Evolutionary conservation across 2,329 filamentous ascomycete genomes (phyloP).

Genomic region (Talaromyces atroroseus): DNA sequence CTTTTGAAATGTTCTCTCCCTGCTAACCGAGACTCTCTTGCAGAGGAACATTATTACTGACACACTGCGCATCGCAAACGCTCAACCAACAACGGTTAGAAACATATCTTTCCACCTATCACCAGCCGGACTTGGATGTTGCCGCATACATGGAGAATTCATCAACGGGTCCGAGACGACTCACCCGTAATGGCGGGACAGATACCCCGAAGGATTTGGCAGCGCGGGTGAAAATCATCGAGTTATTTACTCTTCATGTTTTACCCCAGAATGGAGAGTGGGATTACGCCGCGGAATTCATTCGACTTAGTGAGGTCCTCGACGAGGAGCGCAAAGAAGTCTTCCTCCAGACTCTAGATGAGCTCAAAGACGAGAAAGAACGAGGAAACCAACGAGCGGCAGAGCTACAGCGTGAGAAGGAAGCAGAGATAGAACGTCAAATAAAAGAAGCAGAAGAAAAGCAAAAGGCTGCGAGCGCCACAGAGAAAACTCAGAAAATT

Average conservation of each 20-base stretch:
- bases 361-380: conserved; percentile 75
- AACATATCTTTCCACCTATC: conserved; percentile 75
- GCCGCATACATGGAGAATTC: conserved; percentile 53
- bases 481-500: conserved; percentile 30
- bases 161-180: conserved; percentile 26
- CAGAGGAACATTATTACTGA: conserved; percentile 82
- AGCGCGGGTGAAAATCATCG: conserved; percentile 82
- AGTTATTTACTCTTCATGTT: conserved; percentile 91
- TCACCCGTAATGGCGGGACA: conserved; percentile 53
- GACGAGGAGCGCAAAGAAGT: conserved; percentile 88
- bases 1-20: neutral
- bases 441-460: conserved; percentile 39
- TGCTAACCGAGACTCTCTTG: neutral
- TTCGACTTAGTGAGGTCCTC: conserved; percentile 75
- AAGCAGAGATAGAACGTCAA: conserved; percentile 50
- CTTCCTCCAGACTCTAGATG: conserved; percentile 79
- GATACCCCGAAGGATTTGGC: conserved; percentile 80
- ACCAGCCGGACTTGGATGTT: conserved; percentile 67
- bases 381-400: conserved; percentile 61
- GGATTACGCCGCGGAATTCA: conserved; percentile 92
- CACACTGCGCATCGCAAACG: conserved; percentile 77
- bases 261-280: conserved; percentile 91
- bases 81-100: conserved; percentile 85
- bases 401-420: conserved; percentile 57
- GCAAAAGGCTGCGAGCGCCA: conserved; percentile 30